Conservation (phyloP, 306 rosid species). For the Rosa lucieae region DNA sequence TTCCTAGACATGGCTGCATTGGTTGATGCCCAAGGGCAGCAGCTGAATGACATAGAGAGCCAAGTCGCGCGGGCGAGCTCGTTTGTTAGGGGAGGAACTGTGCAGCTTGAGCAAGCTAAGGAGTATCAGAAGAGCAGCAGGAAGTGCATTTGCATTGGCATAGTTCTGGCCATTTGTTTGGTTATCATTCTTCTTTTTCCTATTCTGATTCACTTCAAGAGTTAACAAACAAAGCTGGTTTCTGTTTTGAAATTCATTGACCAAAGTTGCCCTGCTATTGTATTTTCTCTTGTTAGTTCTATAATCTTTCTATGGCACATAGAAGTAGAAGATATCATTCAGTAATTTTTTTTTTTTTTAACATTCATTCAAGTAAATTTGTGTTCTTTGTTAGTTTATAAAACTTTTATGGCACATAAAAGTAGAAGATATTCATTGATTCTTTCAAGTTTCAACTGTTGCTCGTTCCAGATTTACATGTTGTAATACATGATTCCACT, state of each 20-base stretch:
- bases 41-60: constrained; percentile 76
- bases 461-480: not conserved
- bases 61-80: constrained; percentile 84
- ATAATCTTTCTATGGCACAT: not conserved
- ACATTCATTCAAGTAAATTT: not conserved
- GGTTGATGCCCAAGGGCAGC: constrained; percentile 88
- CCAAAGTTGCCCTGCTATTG: not conserved
- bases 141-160: constrained; percentile 69
- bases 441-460: too few species aligned
- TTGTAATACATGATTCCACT: not conserved
- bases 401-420: not conserved
- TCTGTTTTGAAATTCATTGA: not conserved
- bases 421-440: not conserved
- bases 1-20: constrained; percentile 95
- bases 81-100: constrained; percentile 71
- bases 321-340: not conserved
- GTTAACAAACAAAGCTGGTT: not conserved
- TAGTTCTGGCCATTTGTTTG: constrained; percentile 34
- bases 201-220: not conserved
- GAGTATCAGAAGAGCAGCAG: constrained; percentile 60
- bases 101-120: constrained; percentile 65
- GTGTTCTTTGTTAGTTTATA: not conserved
- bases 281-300: not conserved
- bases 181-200: constrained; percentile 9
- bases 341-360: too few species aligned